Base-by-base conservation (phyloP, 2,329 filamentous ascomycete genomes). In the Xylariaceae sp. region DNA sequence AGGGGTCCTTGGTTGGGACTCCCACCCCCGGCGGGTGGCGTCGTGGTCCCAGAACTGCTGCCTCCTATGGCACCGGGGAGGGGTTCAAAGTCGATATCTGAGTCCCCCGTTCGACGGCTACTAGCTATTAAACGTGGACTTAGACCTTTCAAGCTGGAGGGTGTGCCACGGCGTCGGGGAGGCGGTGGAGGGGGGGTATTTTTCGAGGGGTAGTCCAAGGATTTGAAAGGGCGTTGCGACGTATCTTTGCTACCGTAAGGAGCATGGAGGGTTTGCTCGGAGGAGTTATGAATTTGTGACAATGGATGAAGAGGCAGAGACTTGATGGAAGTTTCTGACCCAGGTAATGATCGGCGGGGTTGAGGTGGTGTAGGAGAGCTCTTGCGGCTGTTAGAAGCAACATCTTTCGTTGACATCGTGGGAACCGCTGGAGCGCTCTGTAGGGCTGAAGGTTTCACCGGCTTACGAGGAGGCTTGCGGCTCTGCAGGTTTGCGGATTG, bases 381-480 rank as follows among this genome's bases (percentile, higher is more conserved):
- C 45, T 60, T 63, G 33, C 11, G 41, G 20, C 15, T 24, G 9
- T 21, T 45, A 13, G 42, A 16, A 8, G 29, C 35, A 29, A 11
- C 40, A 15, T 47, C 53, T 13, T 59, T 53, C 23, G 59, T 53
- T 39, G 61, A 43, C 20, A 53, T 20, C 16, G 55, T 50, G 16
- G 64, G 58, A 13, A 53, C 56, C 18, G 54, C 50, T 6, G 72
- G 70, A 2, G 69, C 59, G 58, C 81, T 77, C 53, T 82, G 74
- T 21, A 88, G 69, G 1, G 82, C 77, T 0, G 73, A 66, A 0
- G 85, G 85, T 65, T 88, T 88, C 3, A 70, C 71, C 0, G 85
- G 85, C 10, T 80, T 78, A 7, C 81, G 82, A 0, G 69, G 66
- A 47, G 74, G 74, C 47, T 69, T 67, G 29, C 70, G 67, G 13